Conservation (phyloP, 2,329 filamentous ascomycete species). For the Pseudodiploospora longispora region DNA sequence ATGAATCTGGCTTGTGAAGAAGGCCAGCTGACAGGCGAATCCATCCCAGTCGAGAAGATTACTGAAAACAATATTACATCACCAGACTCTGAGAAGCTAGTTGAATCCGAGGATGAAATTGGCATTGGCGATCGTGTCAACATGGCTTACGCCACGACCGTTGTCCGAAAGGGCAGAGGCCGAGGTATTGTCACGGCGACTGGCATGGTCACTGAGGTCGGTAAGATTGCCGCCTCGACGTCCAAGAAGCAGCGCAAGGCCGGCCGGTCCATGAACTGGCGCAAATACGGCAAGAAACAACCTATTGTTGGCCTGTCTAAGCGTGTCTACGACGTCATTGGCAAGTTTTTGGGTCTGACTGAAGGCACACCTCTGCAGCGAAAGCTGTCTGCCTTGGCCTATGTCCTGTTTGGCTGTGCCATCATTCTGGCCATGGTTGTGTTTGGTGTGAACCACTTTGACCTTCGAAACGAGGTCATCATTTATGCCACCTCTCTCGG, state of each 20-base stretch:
- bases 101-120: slow-evolving; percentile 39
- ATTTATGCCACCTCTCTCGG: slow-evolving; percentile 51
- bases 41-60: slow-evolving; percentile 61
- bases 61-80: slow-evolving; percentile 39
- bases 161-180: slow-evolving; percentile 64
- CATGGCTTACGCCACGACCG: slow-evolving; percentile 66
- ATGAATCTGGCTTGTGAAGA: slow-evolving; percentile 79
- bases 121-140: slow-evolving; percentile 66
- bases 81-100: slow-evolving; percentile 37
- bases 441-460: slow-evolving; percentile 48
- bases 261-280: slow-evolving; percentile 43
- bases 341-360: slow-evolving; percentile 52
- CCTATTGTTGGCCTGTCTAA: slow-evolving; percentile 38
- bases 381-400: slow-evolving; percentile 69
- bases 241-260: slow-evolving; percentile 48
- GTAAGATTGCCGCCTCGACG: slow-evolving; percentile 55
- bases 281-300: slow-evolving; percentile 44
- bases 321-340: slow-evolving; percentile 40
- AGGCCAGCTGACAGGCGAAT: slow-evolving; percentile 69
- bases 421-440: slow-evolving; percentile 49
- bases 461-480: slow-evolving; percentile 43
- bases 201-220: slow-evolving; percentile 64
- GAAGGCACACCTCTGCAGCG: slow-evolving; percentile 71
- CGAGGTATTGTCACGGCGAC: slow-evolving; percentile 65
- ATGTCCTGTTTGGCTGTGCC: slow-evolving; percentile 67